Evolutionary conservation across 2,329 filamentous ascomycete genomes (phyloP).

Genomic region (Metarhizium anisopliae): DNA sequence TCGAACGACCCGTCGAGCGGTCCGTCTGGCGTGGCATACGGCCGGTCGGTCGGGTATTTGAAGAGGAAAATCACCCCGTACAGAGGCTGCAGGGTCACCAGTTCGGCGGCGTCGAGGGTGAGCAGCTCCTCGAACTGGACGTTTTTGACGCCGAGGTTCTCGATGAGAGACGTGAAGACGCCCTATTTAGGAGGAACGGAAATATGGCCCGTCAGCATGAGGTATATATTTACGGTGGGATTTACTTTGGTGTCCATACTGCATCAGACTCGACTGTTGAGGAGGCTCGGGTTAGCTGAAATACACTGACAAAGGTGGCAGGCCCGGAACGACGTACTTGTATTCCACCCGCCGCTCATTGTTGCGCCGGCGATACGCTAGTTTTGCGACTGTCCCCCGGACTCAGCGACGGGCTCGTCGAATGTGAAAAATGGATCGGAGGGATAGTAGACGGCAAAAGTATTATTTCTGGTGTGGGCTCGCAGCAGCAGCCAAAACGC

Average conservation of each 20-base stretch:
- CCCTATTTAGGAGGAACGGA: conserved; percentile 38
- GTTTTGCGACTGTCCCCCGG: no score
- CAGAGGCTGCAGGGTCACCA: conserved; percentile 64
- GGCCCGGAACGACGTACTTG: conserved; percentile 44
- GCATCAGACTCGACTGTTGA: conserved; percentile 81
- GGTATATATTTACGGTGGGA: not conserved
- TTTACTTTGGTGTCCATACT: conserved; percentile 41
- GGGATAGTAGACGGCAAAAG: not conserved
- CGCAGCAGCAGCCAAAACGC: no score
- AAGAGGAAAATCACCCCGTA: conserved; percentile 99
- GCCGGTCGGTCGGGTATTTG: conserved; percentile 75
- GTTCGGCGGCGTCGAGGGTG: conserved; percentile 68
- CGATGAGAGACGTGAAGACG: conserved; percentile 94
- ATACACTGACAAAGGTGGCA: not conserved
- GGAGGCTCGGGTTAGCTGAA: conserved; percentile 4
- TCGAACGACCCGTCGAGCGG: conserved; percentile 81
- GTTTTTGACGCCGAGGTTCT: conserved; percentile 79
- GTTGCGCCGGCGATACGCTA: not conserved
- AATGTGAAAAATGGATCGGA: no score
- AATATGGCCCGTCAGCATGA: not conserved
- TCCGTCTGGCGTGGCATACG: conserved; percentile 47
- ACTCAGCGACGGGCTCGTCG: no score
- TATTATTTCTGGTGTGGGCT: no score
- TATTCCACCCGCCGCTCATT: conserved; percentile 89
- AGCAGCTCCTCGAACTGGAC: conserved; percentile 97